Evolutionary conservation across 2,329 filamentous ascomycete genomes (phyloP).

Genomic region (Amauroascus verrucosus): DNA sequence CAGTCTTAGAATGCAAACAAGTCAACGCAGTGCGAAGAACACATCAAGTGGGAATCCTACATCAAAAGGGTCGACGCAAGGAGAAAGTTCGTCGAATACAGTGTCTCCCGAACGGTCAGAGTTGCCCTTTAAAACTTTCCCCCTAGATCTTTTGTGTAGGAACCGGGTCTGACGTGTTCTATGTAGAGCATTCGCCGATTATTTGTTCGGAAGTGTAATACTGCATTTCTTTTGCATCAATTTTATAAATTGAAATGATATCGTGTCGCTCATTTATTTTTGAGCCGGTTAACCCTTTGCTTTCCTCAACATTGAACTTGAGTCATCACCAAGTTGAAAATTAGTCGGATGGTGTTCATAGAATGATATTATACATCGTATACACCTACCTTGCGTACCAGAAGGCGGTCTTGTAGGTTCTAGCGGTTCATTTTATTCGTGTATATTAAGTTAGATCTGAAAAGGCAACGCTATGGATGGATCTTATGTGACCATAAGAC

Average conservation of each 20-base stretch:
- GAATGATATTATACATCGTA: background rate
- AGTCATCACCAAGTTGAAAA: background rate
- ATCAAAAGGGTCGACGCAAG: constrained; percentile 16
- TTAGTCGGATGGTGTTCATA: background rate
- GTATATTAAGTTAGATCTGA: constrained; percentile 2
- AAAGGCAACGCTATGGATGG: background rate
- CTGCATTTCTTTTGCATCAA: constrained; percentile 99
- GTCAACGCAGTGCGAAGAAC: constrained; percentile 53
- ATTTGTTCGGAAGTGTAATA: constrained; percentile 85
- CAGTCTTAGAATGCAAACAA: constrained; percentile 83
- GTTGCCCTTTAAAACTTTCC: too few species aligned
- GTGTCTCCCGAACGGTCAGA: constrained; percentile 34
- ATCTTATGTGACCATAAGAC: background rate
- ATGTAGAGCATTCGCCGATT: constrained; percentile 85
- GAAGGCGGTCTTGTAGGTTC: background rate
- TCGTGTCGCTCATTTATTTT: constrained; percentile 10
- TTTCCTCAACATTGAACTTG: background rate
- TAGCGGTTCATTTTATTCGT: background rate
- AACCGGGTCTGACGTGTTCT: constrained; percentile 11
- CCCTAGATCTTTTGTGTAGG: background rate
- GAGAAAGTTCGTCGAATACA: background rate
- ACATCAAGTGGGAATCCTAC: constrained; percentile 19
- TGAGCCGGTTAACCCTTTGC: background rate
- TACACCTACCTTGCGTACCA: background rate
- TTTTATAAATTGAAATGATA: constrained; percentile 76